A percentile compares a stretch with the other conserved stretches of the same genome.
These are phyloP conservation scores for Polytrichum commune DNA, from an alignment of 225 moss, liverwort and hornwort species.

Conservation along the genomic window DNA sequence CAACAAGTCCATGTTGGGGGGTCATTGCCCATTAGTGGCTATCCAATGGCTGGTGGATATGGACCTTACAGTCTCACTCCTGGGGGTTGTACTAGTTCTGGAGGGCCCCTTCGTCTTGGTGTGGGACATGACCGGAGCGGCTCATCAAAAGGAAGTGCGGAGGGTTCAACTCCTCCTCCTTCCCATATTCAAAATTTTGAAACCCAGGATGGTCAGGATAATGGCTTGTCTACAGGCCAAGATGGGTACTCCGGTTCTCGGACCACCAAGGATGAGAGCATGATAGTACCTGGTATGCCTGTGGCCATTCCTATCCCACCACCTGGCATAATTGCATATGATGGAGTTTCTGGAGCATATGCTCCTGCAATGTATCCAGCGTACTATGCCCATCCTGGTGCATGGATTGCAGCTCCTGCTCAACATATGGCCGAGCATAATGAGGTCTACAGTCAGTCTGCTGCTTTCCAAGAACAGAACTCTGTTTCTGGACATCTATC, in stretches of 20 bases:
- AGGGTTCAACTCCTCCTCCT: constrained; percentile 35
- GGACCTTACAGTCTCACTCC: constrained; percentile 41
- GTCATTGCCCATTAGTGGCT: constrained; percentile 38
- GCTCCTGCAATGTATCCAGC: constrained; percentile 66
- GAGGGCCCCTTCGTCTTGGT: constrained; percentile 32
- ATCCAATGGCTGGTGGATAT: constrained; percentile 38
- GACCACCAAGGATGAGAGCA: constrained; percentile 56
- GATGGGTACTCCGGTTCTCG: constrained; percentile 45
- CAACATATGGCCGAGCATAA: constrained; percentile 54
- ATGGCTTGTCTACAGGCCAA: constrained; percentile 35
- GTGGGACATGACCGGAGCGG: constrained; percentile 53
- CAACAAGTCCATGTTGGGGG: constrained; percentile 59
- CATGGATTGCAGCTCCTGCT: constrained; percentile 58
- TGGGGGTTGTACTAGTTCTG: constrained; percentile 34
- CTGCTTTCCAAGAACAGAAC: constrained; percentile 53
- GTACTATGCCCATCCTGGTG: constrained; percentile 67
- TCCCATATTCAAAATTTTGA: constrained; percentile 34
- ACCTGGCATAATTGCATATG: constrained; percentile 68
- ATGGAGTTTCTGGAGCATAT: constrained; percentile 55
- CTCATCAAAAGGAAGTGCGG: constrained; percentile 65
- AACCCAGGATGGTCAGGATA: constrained; percentile 55
- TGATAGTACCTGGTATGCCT: constrained; percentile 52
- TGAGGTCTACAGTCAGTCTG: constrained; percentile 57
- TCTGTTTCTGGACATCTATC: constrained; percentile 38
- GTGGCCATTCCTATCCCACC: constrained; percentile 66